Evolutionary conservation across 108 stramenopile species (phyloP), one percentile per base, ranked within the genome.

Genomic region (Cyclotella cryptica): DNA sequence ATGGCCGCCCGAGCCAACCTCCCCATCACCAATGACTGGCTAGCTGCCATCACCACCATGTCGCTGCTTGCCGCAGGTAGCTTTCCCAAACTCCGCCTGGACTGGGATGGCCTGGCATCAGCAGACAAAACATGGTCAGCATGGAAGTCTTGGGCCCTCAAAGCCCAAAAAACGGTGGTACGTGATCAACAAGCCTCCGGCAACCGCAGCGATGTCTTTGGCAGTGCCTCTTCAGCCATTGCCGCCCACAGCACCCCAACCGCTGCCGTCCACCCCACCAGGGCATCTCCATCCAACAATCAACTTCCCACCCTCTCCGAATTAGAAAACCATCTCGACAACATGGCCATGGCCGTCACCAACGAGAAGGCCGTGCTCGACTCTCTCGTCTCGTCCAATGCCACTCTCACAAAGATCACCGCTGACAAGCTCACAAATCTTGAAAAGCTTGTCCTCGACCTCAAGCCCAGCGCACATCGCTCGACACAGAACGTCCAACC

Each of bases 21-120:
- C 18, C 54, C 69, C 0, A 70, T 70, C 47, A 39, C 53, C 53
- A 55, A 70, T 29, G 69, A 35, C 14, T 39, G 40, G 39, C 35
- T 70, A 9, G 39, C 55, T 3, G 54, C 54, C 54, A 70, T 57
- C 0, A 54, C 69, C n/a, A 29, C 69, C 22, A 40, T 8, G 0
- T 28, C 69, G 0, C 39, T 70, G 0, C 29, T 70, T 0, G 54
- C 54, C 0, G 22, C 53, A 8, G 54, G 55, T 22, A 39, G 39
- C 54, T 70, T 24, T 30, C 69, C 69, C 55, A 55, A 26, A 12
- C 55, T 22, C 2, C 55, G 21, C 1, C 22, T 2, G 1, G 55
- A 26, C 1, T 55, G 55, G 55, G 55, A 55, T 8, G 1, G 13
- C 22, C 9, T 24, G 21, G 4, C 24, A n/a, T 3, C 55, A 26